Conservation (phyloP, 2,329 filamentous ascomycete species). For the Ophiocordyceps camponoti-leonardi region DNA sequence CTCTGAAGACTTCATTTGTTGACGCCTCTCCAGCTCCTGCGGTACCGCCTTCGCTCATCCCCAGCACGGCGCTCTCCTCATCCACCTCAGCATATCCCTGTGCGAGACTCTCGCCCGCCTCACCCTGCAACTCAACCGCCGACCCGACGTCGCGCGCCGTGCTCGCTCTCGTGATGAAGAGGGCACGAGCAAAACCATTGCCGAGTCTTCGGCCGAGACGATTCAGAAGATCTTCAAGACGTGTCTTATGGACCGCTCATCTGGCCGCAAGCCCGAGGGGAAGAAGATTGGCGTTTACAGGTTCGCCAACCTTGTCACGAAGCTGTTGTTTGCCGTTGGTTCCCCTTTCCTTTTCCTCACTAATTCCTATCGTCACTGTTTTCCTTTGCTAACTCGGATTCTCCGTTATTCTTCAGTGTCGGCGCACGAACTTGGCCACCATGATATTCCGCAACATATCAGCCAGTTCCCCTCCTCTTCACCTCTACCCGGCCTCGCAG, state of each 20-base stretch:
- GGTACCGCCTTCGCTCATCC: constrained; percentile 68
- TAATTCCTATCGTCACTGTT: too few species aligned
- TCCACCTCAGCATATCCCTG: constrained; percentile 69
- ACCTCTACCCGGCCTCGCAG: constrained; percentile 69
- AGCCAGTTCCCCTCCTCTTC: constrained; percentile 63
- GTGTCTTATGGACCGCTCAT: constrained; percentile 66
- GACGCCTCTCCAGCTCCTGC: constrained; percentile 42
- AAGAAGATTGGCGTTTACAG: constrained; percentile 81
- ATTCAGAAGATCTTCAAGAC: constrained; percentile 84
- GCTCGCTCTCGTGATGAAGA: constrained; percentile 34
- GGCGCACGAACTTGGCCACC: constrained; percentile 66
- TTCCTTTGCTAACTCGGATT: neutral
- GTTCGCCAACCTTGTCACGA: constrained; percentile 79
- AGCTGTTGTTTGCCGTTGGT: constrained; percentile 65
- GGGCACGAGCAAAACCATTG: constrained; percentile 58
- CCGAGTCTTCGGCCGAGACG: constrained; percentile 75
- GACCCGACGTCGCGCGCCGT: constrained; percentile 57
- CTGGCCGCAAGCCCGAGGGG: constrained; percentile 55
- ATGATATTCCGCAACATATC: constrained; percentile 83
- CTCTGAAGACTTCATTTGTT: neutral
- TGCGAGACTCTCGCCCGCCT: constrained; percentile 66
- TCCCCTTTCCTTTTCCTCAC: neutral
- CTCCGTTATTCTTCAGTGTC: constrained; percentile 32
- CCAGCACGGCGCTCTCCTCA: constrained; percentile 62
- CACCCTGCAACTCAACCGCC: constrained; percentile 68